Percentiles rank a stretch among this genome's conserved stretches.
These are phyloP conservation scores for Backusella parvicylindrica DNA, from an alignment of 192 early-diverging fungal genomes.

Conservation along the genomic window DNA sequence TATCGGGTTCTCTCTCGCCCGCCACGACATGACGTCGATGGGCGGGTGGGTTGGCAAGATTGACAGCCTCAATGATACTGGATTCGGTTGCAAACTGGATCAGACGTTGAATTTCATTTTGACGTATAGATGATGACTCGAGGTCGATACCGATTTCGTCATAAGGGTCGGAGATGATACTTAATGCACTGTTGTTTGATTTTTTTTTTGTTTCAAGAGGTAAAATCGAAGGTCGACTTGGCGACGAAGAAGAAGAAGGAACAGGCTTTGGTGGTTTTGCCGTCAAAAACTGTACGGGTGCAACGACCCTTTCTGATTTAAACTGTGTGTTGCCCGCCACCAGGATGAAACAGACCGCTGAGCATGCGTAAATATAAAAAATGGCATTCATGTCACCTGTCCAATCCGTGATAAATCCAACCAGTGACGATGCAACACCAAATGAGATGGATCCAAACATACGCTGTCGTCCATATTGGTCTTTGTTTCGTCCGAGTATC, in stretches of 20 bases:
- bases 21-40: conserved; percentile 8
- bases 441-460: conserved; percentile 44
- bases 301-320: conserved; percentile 21
- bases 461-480: conserved; percentile 44
- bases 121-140: conserved; percentile 21
- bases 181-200: neutral
- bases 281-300: neutral
- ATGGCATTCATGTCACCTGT: conserved; percentile 40
- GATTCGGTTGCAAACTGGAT: conserved; percentile 40
- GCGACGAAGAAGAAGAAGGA: neutral
- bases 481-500: conserved; percentile 40
- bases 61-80: conserved; percentile 37
- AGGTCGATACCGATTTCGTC: conserved; percentile 20
- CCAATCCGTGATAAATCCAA: conserved; percentile 34
- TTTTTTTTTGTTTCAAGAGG: neutral
- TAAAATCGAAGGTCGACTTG: neutral
- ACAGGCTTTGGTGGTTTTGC: neutral
- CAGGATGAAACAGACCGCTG: conserved; percentile 33
- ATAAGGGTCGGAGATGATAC: neutral
- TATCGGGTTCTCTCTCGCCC: conserved; percentile 17
- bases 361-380: conserved; percentile 39
- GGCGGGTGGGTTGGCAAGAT: conserved; percentile 23
- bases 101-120: conserved; percentile 36
- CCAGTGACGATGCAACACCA: conserved; percentile 33
- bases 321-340: conserved; percentile 31